Base-by-base conservation (phyloP, 768 basidiomycete species). In the Phlebiopsis flavidoalba region DNA sequence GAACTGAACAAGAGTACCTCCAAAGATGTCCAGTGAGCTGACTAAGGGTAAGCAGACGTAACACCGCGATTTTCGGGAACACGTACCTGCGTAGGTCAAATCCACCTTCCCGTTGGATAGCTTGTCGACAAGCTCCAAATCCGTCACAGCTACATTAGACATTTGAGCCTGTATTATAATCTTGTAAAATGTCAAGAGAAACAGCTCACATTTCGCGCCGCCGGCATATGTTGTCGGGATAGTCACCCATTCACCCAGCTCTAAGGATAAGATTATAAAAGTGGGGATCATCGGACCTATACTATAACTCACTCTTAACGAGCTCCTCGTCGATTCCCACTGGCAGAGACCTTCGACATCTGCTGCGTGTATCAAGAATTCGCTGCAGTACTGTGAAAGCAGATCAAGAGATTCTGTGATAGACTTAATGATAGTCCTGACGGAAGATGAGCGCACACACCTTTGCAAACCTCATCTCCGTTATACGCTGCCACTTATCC, bases 401-500 rank as follows among this genome's bases (percentile, higher is more conserved):
- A 88, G 66, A 64, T 86, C 82, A 57, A 98, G 81, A 0, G 89
- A 87, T 57, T 90, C 95, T 97, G 67, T 15, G 12, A 12, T 10
- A 43, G 3, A 17, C 12, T 3, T 43, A 10, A 43, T 3, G 3
- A 10, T 43, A 17, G 22, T 12, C 12, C 45, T 35, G 49, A 17
- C 53, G 12, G 40, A 40, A 5, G 47, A 35, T 22, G 17, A 47
- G n/a, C 14, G 37, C n/a, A 33, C 73, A 17, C 57, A 89, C 95
- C 92, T 82, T 86, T 78, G 63, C 80, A 88, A 17, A 99, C 90
- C 68, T 92, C 88, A 93, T 93, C 67, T 98, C 93, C 0, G 97
- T 98, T 55, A 97, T 81, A 61, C 91, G 88, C 69, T 96, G 95
- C 97, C 97, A 99, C 70, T 93, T 95, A 76, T 98, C 96, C 95